Evolutionary conservation across 768 basidiomycete species (phyloP), one percentile per base, ranked within the genome.

Genomic region (Tylopilus subfusipes): DNA sequence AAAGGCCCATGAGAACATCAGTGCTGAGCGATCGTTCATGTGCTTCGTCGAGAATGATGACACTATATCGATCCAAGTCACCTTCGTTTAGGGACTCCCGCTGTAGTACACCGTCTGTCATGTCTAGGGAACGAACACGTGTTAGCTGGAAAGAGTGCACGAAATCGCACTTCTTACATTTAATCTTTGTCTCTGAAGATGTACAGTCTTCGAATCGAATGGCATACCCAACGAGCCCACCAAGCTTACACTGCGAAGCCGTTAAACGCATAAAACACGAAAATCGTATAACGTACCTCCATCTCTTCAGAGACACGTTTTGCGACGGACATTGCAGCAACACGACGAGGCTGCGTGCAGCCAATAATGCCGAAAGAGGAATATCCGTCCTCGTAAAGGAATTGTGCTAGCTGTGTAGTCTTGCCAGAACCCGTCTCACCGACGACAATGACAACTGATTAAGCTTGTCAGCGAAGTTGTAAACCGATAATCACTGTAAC

Each of bases 351-450:
- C 68, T 99, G 97, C 0, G 97, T 99, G 67, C 97, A 99, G 12
- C 96, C 96, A 47, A 99, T 85, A 40, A 98, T 79, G 18, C 96
- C 96, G 72, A 85, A 81, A 5, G 81, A 68, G 60, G 94, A 91
- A 70, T 96, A 99, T 0, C 97, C 97, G 58, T 99, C 97, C 69
- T 99, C 97, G 66, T 98, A 92, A 57, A 99, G 71, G 73, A 93
- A 99, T 67, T 99, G 97, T 0, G 91, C 77, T 7, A 99, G 76
- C 69, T 99, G 97, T 0, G 97, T 98, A 1, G 97, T 99, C 75
- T 99, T 99, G 7, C 97, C 97, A 0, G 96, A 98, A 11, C 97
- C 97, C n/a, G 97, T 99, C 73, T 99, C 97, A n/a, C 97, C 97
- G 38, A 99, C 90, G 36, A 98, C 93, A 53, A 99, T 84, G 44